A percentile compares a stretch with the other conserved stretches of the same genome.
phyloP scores from a whole-genome alignment of 2,329 filamentous ascomycete species.

The Raffaelea deltoideospora region DNA sequence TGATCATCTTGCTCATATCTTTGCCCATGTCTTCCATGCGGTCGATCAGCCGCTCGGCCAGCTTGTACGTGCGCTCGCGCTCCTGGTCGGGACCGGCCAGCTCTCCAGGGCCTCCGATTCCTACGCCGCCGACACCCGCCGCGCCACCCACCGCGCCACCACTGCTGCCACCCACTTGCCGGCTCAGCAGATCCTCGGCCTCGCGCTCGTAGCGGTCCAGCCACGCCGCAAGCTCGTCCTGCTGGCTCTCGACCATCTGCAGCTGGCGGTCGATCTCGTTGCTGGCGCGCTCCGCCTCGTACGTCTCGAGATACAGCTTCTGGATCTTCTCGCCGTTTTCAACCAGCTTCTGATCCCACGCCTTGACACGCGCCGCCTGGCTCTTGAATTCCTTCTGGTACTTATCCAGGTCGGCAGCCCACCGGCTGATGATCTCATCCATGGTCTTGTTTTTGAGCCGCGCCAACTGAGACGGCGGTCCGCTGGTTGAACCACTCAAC shows the following conservation, averaged over 20 bases:
- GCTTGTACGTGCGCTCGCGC: conserved; percentile 87
- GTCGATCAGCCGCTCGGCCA: conserved; percentile 84
- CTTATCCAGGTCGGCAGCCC: conserved; percentile 87
- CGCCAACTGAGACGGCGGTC: conserved; percentile 71
- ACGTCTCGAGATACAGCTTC: conserved; percentile 79
- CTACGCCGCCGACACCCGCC: background rate
- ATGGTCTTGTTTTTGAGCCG: conserved; percentile 96
- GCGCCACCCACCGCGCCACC: background rate
- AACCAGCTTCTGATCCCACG: conserved; percentile 84
- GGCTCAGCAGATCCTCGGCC: conserved; percentile 74
- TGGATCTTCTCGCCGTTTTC: conserved; percentile 93
- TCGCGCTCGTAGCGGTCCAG: conserved; percentile 84
- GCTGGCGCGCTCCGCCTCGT: conserved; percentile 85
- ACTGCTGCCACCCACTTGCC: conserved; percentile 41
- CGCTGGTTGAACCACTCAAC: conserved; percentile 63
- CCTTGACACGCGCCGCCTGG: conserved; percentile 72
- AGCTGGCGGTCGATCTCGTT: conserved; percentile 89
- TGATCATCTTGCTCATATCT: conserved; percentile 89
- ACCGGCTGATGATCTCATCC: conserved; percentile 95
- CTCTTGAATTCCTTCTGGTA: conserved; percentile 95
- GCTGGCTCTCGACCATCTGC: conserved; percentile 76
- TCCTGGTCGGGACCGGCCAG: conserved; percentile 86
- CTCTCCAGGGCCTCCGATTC: conserved; percentile 23
- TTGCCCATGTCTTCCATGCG: conserved; percentile 87
- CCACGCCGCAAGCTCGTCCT: conserved; percentile 78